Evolutionary conservation across 192 early-diverging fungal genomes (phyloP), one percentile per base, ranked within the genome.

Genomic region (Coemansia sp.): DNA sequence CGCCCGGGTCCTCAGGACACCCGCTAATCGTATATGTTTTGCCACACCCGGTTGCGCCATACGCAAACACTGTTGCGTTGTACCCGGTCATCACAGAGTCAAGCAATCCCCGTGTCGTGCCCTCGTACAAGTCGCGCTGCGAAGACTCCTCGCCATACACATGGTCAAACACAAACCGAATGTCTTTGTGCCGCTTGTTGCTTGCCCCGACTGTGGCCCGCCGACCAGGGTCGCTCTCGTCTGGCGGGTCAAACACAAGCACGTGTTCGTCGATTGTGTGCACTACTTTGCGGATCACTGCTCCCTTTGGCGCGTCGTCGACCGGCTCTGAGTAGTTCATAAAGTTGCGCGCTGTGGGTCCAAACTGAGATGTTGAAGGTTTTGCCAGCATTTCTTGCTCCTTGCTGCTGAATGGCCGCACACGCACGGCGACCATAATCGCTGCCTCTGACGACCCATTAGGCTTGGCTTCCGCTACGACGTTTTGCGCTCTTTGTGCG

Each of bases 1-100:
- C 84, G 15, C 91, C 90, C 0, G 88, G 88, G 52, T 88, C 81
- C 28, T 79, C 59, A 10, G 73, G 72, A 21, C 85, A 85, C 10
- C 89, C 89, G 19, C 81, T 83, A 62, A 93, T 93, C 0, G 93
- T 96, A 67, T 93, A 87, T 5, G 94, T 94, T 55, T 96, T 96
- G 12, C 94, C 94, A 37, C 88, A 89, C 7, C 92, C 93, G 7
- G 93, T 89, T 3, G 84, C 87, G 25, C 89, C 90, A 44, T 96
- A 96, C 0, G 93, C 93, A 79, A 96, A 96, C n/a, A 93, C 87
- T 5, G 92, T 94, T 25, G 91, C 86, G 64, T 96, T 93, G 76
- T 86, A 95, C 12, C 93, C 93, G 34, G 84, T 64, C 68, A 92
- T 78, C 14, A 93, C 88, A 0, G 83, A 83, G 48, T 87, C 85